A percentile compares a stretch with the other conserved stretches of the same genome.
Evolutionary conservation across 1,284 basidiomycete genomes (phyloP).

Genomic region (Puccinia triticina): DNA sequence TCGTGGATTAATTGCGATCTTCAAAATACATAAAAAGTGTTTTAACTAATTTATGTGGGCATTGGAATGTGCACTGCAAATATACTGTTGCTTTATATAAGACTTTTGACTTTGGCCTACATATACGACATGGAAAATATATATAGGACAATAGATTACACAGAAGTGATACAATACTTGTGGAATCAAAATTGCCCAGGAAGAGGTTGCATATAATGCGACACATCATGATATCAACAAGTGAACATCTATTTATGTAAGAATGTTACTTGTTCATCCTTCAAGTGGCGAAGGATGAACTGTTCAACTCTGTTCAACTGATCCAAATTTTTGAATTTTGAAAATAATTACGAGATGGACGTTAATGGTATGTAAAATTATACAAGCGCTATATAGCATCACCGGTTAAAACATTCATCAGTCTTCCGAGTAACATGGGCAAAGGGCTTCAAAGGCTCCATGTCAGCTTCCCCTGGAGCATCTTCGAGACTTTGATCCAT

Average conservation of each 20-base stretch:
- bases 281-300: neutral
- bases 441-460: neutral
- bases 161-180: neutral
- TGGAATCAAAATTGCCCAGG: neutral
- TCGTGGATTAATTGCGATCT: constrained; percentile 22
- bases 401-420: neutral
- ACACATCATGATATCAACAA: neutral
- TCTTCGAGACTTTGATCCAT: neutral
- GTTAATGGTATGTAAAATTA: neutral
- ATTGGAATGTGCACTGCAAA: constrained; percentile 15
- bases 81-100: constrained; percentile 15
- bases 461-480: neutral
- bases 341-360: neutral
- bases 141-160: neutral
- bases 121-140: neutral
- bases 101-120: constrained; percentile 12
- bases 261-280: neutral
- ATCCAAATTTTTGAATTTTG: neutral
- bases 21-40: constrained; percentile 20
- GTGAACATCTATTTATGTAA: constrained; percentile 5
- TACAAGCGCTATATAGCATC: neutral
- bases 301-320: neutral
- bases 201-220: neutral
- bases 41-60: constrained; percentile 26
- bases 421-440: neutral